These are phyloP conservation scores for Gossypium arboreum DNA, from an alignment of 345 rosid genomes.

Conservation along the genomic window DNA sequence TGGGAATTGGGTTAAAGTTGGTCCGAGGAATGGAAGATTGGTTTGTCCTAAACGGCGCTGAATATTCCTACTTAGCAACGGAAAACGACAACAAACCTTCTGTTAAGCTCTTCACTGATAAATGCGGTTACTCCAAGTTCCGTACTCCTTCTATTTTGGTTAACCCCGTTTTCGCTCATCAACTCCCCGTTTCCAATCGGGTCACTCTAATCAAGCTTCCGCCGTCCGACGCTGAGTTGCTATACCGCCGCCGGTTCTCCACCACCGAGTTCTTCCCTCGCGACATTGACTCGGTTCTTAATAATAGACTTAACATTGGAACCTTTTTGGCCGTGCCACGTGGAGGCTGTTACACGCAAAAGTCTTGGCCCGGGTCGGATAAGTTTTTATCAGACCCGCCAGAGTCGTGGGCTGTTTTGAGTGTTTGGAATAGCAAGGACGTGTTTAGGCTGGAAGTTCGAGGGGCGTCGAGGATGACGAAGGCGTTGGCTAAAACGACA, in stretches of 20 bases:
- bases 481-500: constrained; percentile 55
- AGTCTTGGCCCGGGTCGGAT: constrained; percentile 57
- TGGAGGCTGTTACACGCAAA: constrained; percentile 20
- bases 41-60: constrained; percentile 78
- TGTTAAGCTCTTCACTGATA: constrained; percentile 73
- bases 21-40: constrained; percentile 67
- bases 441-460: constrained; percentile 68
- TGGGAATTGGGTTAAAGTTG: constrained; percentile 79
- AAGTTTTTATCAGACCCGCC: constrained; percentile 63
- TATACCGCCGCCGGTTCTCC: constrained; percentile 72
- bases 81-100: constrained; percentile 90
- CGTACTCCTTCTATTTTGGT: constrained; percentile 85
- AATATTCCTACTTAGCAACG: constrained; percentile 80
- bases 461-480: constrained; percentile 56
- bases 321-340: constrained; percentile 75
- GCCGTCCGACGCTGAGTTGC: constrained; percentile 57
- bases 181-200: constrained; percentile 38
- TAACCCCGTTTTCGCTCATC: constrained; percentile 90
- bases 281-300: constrained; percentile 78
- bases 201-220: constrained; percentile 47
- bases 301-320: constrained; percentile 67
- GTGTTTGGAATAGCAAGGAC: constrained; percentile 83
- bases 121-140: constrained; percentile 90
- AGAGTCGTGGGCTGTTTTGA: constrained; percentile 77
- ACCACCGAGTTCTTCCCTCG: constrained; percentile 94